Percentiles rank a stretch among this genome's conserved stretches.
phyloP scores from a whole-genome alignment of 192 early-diverging fungal species.

The Rhizophagus sp. region DNA sequence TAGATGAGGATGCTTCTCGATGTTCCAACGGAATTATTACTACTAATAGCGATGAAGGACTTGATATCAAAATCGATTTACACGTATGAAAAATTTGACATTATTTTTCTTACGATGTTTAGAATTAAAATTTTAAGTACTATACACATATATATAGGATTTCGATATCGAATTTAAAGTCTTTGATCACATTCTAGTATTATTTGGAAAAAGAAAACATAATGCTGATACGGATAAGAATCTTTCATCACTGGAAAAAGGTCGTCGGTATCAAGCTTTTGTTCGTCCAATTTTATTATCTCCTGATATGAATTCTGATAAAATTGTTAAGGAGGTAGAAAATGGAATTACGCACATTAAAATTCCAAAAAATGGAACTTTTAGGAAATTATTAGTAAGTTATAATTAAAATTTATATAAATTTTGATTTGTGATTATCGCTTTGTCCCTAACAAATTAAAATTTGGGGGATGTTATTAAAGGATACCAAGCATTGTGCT shows the following conservation, averaged over 20 bases:
- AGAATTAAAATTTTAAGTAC: background rate
- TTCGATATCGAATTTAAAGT: conserved; percentile 2
- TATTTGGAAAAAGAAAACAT: background rate
- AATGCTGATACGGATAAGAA: background rate
- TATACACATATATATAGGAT: background rate
- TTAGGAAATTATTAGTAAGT: background rate
- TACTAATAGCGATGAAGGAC: background rate
- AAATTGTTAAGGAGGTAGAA: background rate
- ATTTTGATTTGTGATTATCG: too few relatives aligned
- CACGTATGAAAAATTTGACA: background rate
- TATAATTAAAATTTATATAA: background rate
- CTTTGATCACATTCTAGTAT: background rate
- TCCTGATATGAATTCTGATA: background rate
- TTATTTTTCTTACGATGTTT: background rate
- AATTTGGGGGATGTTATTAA: background rate
- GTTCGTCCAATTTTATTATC: background rate
- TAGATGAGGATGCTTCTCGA: conserved; percentile 1
- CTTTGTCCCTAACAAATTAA: background rate
- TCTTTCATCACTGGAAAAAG: background rate
- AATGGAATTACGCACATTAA: background rate
- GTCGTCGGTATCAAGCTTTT: background rate
- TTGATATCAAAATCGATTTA: background rate
- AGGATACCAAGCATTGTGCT: background rate
- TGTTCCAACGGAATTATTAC: conserved; percentile 4
- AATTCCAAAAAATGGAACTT: background rate